Percentiles rank a stretch among this genome's conserved stretches.
These are phyloP conservation scores for Alternaria hordeiaustralica DNA, from an alignment of 2,329 filamentous ascomycete species.

Conservation along the genomic window DNA sequence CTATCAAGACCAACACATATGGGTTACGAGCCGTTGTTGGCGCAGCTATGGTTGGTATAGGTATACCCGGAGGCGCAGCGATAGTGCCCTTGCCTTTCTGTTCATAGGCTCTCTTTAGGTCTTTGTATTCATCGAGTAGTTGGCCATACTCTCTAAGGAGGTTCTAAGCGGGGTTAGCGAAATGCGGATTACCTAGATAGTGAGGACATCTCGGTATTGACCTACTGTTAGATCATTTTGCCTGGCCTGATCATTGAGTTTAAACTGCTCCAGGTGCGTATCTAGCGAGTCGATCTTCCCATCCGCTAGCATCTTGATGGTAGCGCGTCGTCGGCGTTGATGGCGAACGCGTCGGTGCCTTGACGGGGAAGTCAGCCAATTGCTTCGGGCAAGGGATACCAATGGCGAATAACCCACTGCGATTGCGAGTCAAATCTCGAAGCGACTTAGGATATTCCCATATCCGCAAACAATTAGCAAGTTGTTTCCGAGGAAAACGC, in stretches of 20 bases:
- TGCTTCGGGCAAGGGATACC: background rate
- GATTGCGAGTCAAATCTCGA: background rate
- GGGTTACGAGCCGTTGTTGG: constrained; percentile 52
- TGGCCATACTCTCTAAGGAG: constrained; percentile 51
- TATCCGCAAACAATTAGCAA: background rate
- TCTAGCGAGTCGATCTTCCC: constrained; percentile 34
- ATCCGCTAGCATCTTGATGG: constrained; percentile 30
- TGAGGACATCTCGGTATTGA: background rate
- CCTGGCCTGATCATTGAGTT: constrained; percentile 26
- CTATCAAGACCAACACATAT: constrained; percentile 67
- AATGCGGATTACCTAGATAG: background rate
- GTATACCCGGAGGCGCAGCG: constrained; percentile 37
- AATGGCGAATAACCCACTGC: background rate
- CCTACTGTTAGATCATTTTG: constrained; percentile 28
- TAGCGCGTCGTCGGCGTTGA: constrained; percentile 1
- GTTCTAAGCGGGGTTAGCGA: constrained; percentile 23
- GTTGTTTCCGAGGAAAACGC: background rate
- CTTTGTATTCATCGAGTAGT: constrained; percentile 62
- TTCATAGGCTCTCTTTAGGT: constrained; percentile 64
- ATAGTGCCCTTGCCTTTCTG: constrained; percentile 59
- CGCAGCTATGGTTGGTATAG: constrained; percentile 33
- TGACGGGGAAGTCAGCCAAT: background rate
- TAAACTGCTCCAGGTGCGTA: constrained; percentile 38
- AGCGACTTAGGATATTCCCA: background rate
- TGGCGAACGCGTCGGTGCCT: background rate